These are phyloP conservation scores for Aspergillus uvarum DNA, from an alignment of 2,329 filamentous ascomycete species.

Conservation along the genomic window DNA sequence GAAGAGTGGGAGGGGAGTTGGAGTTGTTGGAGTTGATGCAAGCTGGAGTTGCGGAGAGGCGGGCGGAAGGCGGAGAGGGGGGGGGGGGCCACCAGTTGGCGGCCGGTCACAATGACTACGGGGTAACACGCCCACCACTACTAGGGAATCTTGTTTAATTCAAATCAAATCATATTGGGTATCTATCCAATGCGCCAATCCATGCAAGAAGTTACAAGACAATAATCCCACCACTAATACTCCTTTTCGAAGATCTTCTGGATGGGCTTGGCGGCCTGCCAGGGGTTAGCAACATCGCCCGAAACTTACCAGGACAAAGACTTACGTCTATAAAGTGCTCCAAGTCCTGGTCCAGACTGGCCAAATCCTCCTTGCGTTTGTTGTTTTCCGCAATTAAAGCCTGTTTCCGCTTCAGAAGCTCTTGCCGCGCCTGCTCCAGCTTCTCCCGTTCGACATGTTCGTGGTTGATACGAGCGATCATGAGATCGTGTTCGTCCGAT, in stretches of 20 bases:
- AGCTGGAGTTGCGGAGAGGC: slow-evolving; percentile 16
- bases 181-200: slow-evolving; percentile 18
- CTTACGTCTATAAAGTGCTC: slow-evolving; percentile 90
- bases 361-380: slow-evolving; percentile 88
- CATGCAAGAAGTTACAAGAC: slow-evolving; percentile 5
- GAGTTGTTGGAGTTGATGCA: slow-evolving; percentile 12
- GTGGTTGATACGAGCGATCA: slow-evolving; percentile 86
- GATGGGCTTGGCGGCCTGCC: slow-evolving; percentile 80
- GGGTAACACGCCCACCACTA: background rate
- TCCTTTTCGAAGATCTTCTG: slow-evolving; percentile 81
- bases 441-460: slow-evolving; percentile 81
- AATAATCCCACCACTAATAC: slow-evolving; percentile 38
- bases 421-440: slow-evolving; percentile 79
- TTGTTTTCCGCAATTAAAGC: slow-evolving; percentile 75
- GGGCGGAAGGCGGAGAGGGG: slow-evolving; percentile 2
- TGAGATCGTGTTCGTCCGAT: slow-evolving; percentile 74
- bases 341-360: slow-evolving; percentile 84
- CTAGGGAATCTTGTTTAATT: background rate
- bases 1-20: background rate
- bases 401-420: slow-evolving; percentile 71
- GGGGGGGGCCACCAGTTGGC: background rate
- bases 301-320: slow-evolving; percentile 18
- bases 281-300: slow-evolving; percentile 18
- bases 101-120: background rate
- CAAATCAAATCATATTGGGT: slow-evolving; percentile 13